A percentile compares a stretch with the other conserved stretches of the same genome.
These are phyloP conservation scores for Persicaria tinctoria DNA, from an alignment of 148 eudicot genomes.

Conservation along the genomic window DNA sequence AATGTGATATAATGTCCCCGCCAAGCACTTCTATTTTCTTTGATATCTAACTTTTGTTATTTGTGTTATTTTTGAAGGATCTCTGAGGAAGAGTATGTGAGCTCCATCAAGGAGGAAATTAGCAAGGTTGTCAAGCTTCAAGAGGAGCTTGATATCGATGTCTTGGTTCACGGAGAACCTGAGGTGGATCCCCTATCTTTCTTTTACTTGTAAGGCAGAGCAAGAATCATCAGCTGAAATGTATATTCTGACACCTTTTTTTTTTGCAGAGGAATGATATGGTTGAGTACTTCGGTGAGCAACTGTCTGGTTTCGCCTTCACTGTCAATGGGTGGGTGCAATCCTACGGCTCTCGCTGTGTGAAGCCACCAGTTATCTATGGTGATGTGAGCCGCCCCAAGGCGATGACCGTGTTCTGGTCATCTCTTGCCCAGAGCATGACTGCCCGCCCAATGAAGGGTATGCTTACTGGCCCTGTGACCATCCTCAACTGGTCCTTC, in stretches of 20 bases:
- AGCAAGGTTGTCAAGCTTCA: conserved; percentile 84
- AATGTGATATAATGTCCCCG: background rate
- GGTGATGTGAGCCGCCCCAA: conserved; percentile 99
- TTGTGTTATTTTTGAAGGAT: conserved; percentile 34
- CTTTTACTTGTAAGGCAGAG: no score
- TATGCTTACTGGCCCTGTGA: conserved; percentile 92
- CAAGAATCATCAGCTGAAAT: no score
- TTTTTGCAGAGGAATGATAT: conserved; percentile 68
- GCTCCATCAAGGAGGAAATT: conserved; percentile 79
- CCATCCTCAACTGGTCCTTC: conserved; percentile 95
- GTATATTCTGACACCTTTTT: background rate
- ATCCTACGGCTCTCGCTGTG: conserved; percentile 93
- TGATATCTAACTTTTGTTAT: background rate
- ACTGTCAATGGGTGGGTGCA: conserved; percentile 90
- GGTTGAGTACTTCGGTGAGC: conserved; percentile 99
- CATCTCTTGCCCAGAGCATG: conserved; percentile 85
- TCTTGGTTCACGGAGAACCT: conserved; percentile 94
- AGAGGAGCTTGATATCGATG: conserved; percentile 90
- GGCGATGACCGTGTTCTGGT: conserved; percentile 95
- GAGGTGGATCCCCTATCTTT: conserved; percentile 36
- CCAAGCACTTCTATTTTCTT: background rate
- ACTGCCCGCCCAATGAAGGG: conserved; percentile 97
- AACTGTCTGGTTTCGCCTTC: conserved; percentile 91
- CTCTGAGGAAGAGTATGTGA: conserved; percentile 73
- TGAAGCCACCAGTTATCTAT: conserved; percentile 93